Conservation (phyloP, 495 filamentous ascomycete species). For the Xylaria telfairii region DNA sequence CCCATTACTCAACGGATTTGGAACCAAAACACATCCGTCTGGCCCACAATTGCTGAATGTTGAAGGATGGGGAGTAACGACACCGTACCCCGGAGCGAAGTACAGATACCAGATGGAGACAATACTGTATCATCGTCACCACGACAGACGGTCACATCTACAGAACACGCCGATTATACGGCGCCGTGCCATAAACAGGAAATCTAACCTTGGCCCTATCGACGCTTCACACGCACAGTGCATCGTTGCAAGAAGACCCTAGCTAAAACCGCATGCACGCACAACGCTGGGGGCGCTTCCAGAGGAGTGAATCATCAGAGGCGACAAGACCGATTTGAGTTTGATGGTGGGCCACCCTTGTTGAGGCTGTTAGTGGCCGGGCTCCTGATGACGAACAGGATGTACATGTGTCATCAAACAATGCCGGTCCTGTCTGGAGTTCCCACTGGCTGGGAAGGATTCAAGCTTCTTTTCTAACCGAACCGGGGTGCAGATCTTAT, state of each 20-base stretch:
- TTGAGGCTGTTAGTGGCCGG: conserved; percentile 18
- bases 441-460: conserved; percentile 33
- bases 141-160: neutral
- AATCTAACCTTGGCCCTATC: neutral
- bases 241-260: conserved; percentile 2
- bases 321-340: conserved; percentile 15
- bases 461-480: conserved; percentile 39
- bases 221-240: neutral
- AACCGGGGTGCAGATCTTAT: conserved; percentile 31
- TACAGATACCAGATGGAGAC: neutral
- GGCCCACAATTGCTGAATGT: conserved; percentile 12
- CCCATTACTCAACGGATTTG: conserved; percentile 1
- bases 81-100: conserved; percentile 1
- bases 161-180: neutral
- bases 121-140: neutral
- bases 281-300: neutral
- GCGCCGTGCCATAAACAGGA: neutral
- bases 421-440: conserved; percentile 18
- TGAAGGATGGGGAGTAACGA: neutral
- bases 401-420: conserved; percentile 25
- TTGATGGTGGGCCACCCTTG: conserved; percentile 14
- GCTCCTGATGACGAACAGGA: conserved; percentile 21
- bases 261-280: conserved; percentile 1
- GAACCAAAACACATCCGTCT: conserved; percentile 7
- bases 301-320: conserved; percentile 1